Conservation (phyloP, 176 grass and related monocot genomes). For the Musa schizocarpa region DNA sequence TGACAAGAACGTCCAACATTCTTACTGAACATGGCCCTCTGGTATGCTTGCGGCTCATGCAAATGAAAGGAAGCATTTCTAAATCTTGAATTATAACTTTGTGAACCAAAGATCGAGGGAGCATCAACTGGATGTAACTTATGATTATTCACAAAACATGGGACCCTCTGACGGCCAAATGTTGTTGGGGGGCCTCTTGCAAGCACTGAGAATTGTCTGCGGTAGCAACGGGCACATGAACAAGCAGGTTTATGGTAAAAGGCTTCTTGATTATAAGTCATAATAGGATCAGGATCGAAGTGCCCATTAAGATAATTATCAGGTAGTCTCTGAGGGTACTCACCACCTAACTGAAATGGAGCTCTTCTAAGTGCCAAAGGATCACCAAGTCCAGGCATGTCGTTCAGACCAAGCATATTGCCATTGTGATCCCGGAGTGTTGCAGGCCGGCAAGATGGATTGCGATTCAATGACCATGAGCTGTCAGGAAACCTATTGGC, state of each 20-base stretch:
- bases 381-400: constrained; percentile 41
- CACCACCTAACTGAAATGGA: constrained; percentile 24
- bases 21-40: constrained; percentile 40
- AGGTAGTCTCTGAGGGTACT: constrained; percentile 31
- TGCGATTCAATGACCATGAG: constrained; percentile 31
- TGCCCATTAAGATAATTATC: constrained; percentile 58
- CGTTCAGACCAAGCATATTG: constrained; percentile 22
- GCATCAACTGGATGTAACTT: constrained; percentile 22
- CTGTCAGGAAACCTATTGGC: constrained; percentile 25
- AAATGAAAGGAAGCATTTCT: constrained; percentile 19
- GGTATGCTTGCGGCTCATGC: constrained; percentile 16
- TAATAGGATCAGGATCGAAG: constrained; percentile 48
- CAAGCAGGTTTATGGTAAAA: constrained; percentile 70
- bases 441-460: constrained; percentile 23
- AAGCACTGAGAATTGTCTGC: constrained; percentile 44
- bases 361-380: constrained; percentile 20
- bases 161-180: constrained; percentile 38
- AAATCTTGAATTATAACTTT: constrained; percentile 37
- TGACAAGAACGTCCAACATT: constrained; percentile 42
- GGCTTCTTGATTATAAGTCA: constrained; percentile 59
- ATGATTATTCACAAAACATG: constrained; percentile 37
- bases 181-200: constrained; percentile 32
- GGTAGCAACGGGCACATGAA: constrained; percentile 66
- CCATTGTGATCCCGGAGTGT: constrained; percentile 27
- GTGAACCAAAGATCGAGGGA: constrained; percentile 28